phyloP scores from a whole-genome alignment of 345 rosid species.

The Viola odorata region DNA sequence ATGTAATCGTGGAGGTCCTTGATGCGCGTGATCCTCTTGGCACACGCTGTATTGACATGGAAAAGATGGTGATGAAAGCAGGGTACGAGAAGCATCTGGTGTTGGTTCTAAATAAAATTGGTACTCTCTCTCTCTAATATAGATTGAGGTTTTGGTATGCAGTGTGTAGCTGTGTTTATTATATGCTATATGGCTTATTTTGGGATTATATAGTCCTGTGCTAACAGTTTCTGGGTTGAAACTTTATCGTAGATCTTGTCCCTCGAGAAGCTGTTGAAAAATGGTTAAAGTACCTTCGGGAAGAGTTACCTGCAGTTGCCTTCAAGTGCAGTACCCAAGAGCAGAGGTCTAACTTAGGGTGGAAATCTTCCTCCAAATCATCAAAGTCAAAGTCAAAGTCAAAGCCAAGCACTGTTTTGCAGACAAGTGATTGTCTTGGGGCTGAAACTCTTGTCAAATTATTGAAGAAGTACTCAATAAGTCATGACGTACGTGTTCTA shows the following conservation, averaged over 20 bases:
- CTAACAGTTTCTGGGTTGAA: no score
- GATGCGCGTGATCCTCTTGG: slow-evolving; percentile 96
- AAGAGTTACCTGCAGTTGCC: slow-evolving; percentile 93
- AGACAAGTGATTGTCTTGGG: slow-evolving; percentile 97
- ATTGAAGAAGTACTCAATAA: slow-evolving; percentile 89
- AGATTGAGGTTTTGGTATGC: neutral
- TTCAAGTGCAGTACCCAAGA: slow-evolving; percentile 96
- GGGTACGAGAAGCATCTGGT: slow-evolving; percentile 82
- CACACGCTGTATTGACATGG: slow-evolving; percentile 91
- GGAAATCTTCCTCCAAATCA: slow-evolving; percentile 70
- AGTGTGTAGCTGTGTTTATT: neutral
- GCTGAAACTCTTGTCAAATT: slow-evolving; percentile 89
- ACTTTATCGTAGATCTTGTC: slow-evolving; percentile 65
- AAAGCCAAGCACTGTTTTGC: slow-evolving; percentile 62
- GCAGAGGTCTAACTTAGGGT: slow-evolving; percentile 87
- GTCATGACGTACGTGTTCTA: slow-evolving; percentile 59
- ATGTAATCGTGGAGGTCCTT: slow-evolving; percentile 92
- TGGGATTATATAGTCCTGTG: no score
- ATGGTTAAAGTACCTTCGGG: slow-evolving; percentile 92
- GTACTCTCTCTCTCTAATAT: slow-evolving; percentile 26
- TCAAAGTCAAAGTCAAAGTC: slow-evolving; percentile 12
- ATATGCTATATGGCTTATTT: no score
- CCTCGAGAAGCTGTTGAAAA: slow-evolving; percentile 96
- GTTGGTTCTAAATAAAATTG: slow-evolving; percentile 84
- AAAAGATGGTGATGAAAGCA: slow-evolving; percentile 78